A percentile compares a stretch with the other conserved stretches of the same genome.
Conservation (phyloP, 1,284 basidiomycete genomes). For the Mycosarcoma maydis region DNA sequence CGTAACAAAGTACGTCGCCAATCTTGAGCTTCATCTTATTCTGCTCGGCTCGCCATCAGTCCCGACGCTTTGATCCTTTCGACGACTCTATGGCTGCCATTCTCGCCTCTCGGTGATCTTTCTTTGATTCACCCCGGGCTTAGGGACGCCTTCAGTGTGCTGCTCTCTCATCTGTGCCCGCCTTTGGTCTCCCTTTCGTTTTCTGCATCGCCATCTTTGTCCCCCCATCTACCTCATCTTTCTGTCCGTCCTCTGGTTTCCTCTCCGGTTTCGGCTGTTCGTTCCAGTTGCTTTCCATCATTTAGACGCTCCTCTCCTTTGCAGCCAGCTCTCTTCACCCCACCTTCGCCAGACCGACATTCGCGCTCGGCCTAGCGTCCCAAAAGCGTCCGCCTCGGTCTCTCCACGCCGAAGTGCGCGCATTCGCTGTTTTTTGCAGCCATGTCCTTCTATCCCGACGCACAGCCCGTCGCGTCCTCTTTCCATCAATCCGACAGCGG, state of each 20-base stretch:
- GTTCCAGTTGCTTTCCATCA: neutral
- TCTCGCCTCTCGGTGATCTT: conserved; percentile 30
- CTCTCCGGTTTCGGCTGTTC: neutral
- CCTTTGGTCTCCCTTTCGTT: too few species aligned
- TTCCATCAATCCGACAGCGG: conserved; percentile 15
- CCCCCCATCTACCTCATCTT: neutral
- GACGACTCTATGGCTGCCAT: conserved; percentile 34
- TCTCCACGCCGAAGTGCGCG: conserved; percentile 10
- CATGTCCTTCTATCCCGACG: conserved; percentile 30
- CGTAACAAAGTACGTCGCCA: too few species aligned
- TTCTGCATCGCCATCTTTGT: neutral
- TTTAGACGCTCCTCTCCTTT: neutral
- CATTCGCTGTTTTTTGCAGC: conserved; percentile 3
- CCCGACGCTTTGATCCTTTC: conserved; percentile 5
- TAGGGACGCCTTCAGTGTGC: conserved; percentile 52
- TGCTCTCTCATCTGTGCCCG: conserved; percentile 32
- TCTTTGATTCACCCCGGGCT: conserved; percentile 23
- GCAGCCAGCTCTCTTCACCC: neutral
- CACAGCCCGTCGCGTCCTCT: conserved; percentile 11
- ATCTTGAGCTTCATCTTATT: neutral
- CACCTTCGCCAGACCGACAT: conserved; percentile 1
- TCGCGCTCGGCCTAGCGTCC: conserved; percentile 7
- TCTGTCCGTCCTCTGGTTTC: neutral
- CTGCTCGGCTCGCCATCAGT: neutral
- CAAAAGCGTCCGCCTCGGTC: conserved; percentile 36